These are phyloP conservation scores for Monilinia laxa DNA, from an alignment of 2,329 filamentous ascomycete species.

Conservation along the genomic window DNA sequence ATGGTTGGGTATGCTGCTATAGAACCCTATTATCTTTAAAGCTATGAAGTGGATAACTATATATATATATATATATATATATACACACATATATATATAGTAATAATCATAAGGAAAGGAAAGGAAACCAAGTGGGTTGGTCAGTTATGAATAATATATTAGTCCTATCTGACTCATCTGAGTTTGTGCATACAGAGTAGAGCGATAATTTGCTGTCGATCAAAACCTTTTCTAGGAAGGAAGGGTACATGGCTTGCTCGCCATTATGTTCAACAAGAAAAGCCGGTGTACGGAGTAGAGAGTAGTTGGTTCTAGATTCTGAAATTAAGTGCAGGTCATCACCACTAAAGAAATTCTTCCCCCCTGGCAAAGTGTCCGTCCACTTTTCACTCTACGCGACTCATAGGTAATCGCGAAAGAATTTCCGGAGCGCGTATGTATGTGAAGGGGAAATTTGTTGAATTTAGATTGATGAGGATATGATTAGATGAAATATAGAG, in stretches of 20 bases:
- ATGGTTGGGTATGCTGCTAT: neutral
- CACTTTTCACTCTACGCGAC: conserved; percentile 22
- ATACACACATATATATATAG: neutral
- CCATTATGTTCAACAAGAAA: conserved; percentile 6
- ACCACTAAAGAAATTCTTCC: neutral
- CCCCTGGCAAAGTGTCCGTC: conserved; percentile 1
- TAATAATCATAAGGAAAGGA: too few relatives aligned
- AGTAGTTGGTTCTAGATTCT: conserved; percentile 5
- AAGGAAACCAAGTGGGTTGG: too few relatives aligned
- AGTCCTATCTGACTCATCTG: neutral
- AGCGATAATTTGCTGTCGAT: neutral
- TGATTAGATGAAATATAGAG: neutral
- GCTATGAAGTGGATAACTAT: too few relatives aligned
- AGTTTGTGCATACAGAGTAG: neutral
- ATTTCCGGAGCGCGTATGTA: conserved; percentile 5
- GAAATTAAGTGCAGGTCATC: neutral
- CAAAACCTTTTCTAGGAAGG: neutral
- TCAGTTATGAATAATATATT: too few relatives aligned
- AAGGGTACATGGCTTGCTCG: conserved; percentile 1
- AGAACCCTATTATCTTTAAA: too few relatives aligned
- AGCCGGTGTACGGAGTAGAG: neutral
- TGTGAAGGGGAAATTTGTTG: neutral
- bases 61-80: too few relatives aligned
- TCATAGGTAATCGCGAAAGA: conserved; percentile 2
- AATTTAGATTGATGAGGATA: neutral